phyloP scores from a whole-genome alignment of 192 early-diverging fungal genomes.

The Backusella westeae region DNA sequence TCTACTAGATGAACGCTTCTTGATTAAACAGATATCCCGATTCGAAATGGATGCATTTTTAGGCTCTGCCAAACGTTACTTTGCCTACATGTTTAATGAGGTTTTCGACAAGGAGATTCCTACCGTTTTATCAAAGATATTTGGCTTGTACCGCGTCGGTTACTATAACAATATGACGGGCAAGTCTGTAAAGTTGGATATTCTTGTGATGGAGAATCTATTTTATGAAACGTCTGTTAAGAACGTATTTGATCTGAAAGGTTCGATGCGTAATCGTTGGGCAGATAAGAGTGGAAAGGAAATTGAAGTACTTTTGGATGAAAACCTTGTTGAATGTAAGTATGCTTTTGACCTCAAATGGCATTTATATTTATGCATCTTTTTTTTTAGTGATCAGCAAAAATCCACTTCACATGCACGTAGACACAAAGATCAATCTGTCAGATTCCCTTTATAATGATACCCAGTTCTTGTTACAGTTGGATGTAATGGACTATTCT shows the following conservation, averaged over 20 bases:
- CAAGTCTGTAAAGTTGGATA: conserved; percentile 80
- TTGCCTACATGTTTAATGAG: conserved; percentile 80
- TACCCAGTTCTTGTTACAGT: conserved; percentile 85
- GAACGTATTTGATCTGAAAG: conserved; percentile 90
- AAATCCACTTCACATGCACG: conserved; percentile 85
- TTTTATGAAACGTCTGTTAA: conserved; percentile 81
- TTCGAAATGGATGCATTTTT: conserved; percentile 86
- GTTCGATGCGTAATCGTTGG: conserved; percentile 92
- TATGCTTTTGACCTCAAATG: too few relatives aligned
- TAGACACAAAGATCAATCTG: conserved; percentile 84
- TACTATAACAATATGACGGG: conserved; percentile 80
- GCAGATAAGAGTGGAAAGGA: conserved; percentile 81
- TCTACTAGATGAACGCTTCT: conserved; percentile 79
- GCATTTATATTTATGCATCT: not conserved
- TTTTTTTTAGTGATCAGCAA: conserved; percentile 63
- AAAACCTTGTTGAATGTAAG: conserved; percentile 87
- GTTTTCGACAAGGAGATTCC: conserved; percentile 82
- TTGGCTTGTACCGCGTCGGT: conserved; percentile 89
- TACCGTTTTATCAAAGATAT: conserved; percentile 84
- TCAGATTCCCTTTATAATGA: conserved; percentile 88
- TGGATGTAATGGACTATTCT: conserved; percentile 99
- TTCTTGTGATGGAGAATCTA: conserved; percentile 95
- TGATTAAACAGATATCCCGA: conserved; percentile 87
- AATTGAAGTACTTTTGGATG: conserved; percentile 89
- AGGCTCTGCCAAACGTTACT: conserved; percentile 88